A percentile compares a stretch with the other conserved stretches of the same genome.
Conservation (phyloP, 163 green algal genomes). For the Volvox carteri region DNA sequence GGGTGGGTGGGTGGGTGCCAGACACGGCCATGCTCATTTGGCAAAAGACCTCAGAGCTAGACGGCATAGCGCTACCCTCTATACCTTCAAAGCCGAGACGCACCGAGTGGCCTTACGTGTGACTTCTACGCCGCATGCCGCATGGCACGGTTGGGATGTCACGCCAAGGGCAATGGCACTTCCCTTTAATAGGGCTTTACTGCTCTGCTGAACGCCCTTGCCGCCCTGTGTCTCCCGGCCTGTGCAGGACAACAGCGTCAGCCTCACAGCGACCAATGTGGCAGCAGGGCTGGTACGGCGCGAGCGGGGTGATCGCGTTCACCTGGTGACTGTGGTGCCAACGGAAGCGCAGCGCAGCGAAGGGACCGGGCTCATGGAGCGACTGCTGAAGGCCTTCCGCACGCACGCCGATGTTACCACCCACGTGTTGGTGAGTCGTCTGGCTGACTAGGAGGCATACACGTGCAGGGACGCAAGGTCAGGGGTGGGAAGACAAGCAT, state of each 20-base stretch:
- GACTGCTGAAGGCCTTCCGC: slow-evolving; percentile 30
- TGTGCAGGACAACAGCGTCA: slow-evolving; percentile 55
- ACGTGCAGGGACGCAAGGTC: too few species aligned
- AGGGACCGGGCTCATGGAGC: slow-evolving; percentile 26
- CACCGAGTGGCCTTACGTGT: too few species aligned
- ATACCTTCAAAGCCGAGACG: too few species aligned
- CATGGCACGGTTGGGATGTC: too few species aligned
- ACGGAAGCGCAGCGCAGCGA: slow-evolving; percentile 30
- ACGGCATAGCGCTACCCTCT: too few species aligned
- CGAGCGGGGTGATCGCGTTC: slow-evolving; percentile 41
- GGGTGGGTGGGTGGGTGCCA: background rate
- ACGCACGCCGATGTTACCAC: background rate
- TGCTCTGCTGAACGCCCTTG: too few species aligned
- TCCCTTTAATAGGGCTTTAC: background rate
- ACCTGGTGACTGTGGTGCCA: slow-evolving; percentile 46
- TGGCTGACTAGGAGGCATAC: too few species aligned
- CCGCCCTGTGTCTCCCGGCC: too few species aligned
- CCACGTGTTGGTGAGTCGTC: slow-evolving; percentile 37
- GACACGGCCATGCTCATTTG: too few species aligned
- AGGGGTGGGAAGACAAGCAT: too few species aligned
- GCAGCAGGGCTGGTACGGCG: slow-evolving; percentile 32
- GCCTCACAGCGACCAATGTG: slow-evolving; percentile 47
- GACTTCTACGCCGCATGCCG: too few species aligned
- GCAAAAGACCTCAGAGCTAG: too few species aligned
- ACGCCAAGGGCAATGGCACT: background rate